These are phyloP conservation scores for Ophiostoma sp. DNA, from an alignment of 2,329 filamentous ascomycete genomes.

Conservation along the genomic window DNA sequence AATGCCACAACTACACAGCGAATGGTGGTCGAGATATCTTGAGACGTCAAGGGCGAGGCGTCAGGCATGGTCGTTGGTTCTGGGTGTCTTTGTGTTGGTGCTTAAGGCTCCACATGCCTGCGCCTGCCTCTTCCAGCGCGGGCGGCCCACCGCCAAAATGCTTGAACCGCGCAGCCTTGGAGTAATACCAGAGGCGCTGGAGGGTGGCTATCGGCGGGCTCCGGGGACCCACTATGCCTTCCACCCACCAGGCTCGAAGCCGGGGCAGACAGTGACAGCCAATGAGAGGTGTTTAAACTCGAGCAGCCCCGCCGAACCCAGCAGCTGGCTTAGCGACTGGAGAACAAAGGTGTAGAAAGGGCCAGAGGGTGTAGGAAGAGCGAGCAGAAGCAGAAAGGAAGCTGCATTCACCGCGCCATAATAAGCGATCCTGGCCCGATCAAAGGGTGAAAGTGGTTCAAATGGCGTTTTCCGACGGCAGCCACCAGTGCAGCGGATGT, in stretches of 20 bases:
- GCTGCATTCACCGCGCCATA: slow-evolving; percentile 18
- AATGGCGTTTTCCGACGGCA: slow-evolving; percentile 27
- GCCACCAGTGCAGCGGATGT: background rate
- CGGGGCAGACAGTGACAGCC: slow-evolving; percentile 1
- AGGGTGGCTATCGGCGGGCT: slow-evolving; percentile 30
- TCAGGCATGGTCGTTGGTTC: too few relatives aligned
- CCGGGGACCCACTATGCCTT: slow-evolving; percentile 25
- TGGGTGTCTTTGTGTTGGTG: background rate
- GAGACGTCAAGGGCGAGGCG: background rate
- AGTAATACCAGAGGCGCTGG: slow-evolving; percentile 1
- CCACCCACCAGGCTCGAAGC: slow-evolving; percentile 8
- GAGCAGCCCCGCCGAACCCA: slow-evolving; percentile 13
- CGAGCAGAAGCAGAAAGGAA: background rate
- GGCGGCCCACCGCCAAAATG: slow-evolving; percentile 11
- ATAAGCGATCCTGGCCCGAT: slow-evolving; percentile 18
- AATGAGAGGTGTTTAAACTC: slow-evolving; percentile 8
- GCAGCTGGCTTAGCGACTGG: background rate
- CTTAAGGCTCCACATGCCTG: background rate
- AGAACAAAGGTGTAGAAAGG: background rate
- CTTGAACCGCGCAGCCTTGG: slow-evolving; percentile 15
- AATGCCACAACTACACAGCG: background rate
- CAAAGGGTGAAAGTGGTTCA: slow-evolving; percentile 19
- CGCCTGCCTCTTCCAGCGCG: slow-evolving; percentile 15
- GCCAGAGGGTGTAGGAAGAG: background rate
- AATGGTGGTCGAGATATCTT: background rate